Evolutionary conservation across 1,139 yeast genomes (phyloP), one percentile per base, ranked within the genome.

Genomic region (Nadsonia commutata): DNA sequence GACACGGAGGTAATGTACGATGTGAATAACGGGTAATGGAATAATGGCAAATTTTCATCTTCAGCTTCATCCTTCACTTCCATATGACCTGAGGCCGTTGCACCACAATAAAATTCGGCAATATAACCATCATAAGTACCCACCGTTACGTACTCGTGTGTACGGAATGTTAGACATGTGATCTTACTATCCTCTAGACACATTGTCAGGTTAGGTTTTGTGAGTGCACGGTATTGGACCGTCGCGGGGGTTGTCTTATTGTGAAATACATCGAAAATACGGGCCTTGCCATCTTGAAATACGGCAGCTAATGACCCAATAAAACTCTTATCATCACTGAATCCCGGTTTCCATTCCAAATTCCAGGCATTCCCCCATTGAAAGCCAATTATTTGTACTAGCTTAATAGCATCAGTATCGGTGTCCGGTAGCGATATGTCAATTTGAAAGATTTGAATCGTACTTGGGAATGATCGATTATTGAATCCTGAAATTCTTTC

Each of bases 101-200:
- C 54, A 11, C 54, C 44, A 1, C 80, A 55, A 22, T 71, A 66
- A 52, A 72, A 79, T 54, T 82, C 93, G 0, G 78, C 79, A 6
- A 85, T 60, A 33, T 66, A 66, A 0, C 96, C 96, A 45, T 75
- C 73, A 1, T 68, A 61, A 6, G 78, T 70, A 0, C 94, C 95
- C 27, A 77, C 75, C 1, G 80, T 55, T 1, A 85, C 53, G 7
- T 62, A 64, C 2, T 68, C 64, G 3, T 66, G 54, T 3, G 75
- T 71, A 9, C 76, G 49, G 65, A 78, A 78, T 51, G 76, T 81
- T 50, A 69, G 72, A 17, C 76, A 62, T 1, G 77, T 67, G 6
- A 78, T 71, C n/a, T 52, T 44, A 27, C 64, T 52, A 5, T 52
- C 51, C 8, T 52, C 51, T 36, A 62, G 39, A 6, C 40, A 36